Conservation (phyloP, 345 rosid genomes). For the Eucalyptus guilfoylei region DNA sequence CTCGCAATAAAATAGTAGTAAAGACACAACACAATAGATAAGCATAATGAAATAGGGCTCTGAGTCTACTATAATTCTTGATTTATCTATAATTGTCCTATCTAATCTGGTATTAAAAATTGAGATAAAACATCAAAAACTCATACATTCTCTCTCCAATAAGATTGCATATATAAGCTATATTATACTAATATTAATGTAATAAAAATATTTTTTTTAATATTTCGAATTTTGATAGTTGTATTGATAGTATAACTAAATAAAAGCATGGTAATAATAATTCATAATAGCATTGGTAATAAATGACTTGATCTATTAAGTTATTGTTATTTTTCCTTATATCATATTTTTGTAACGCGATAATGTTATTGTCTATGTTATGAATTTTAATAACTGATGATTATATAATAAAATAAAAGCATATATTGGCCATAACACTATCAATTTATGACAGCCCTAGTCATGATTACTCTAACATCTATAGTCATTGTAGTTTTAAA, state of each 20-base stretch:
- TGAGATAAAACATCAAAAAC: neutral
- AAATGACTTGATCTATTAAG: neutral
- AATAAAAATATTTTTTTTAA: neutral
- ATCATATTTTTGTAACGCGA: neutral
- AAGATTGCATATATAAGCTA: neutral
- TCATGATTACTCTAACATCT: neutral
- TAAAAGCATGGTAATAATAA: neutral
- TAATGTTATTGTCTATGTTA: neutral
- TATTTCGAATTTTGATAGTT: neutral
- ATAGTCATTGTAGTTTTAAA: neutral
- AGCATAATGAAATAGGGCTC: neutral
- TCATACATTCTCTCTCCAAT: neutral
- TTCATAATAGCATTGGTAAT: neutral
- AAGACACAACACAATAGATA: neutral
- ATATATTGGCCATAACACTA: neutral
- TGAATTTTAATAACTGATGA: neutral
- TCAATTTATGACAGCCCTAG: neutral
- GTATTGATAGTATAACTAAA: neutral
- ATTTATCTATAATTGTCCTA: neutral
- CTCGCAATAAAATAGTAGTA: neutral
- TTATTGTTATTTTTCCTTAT: neutral
- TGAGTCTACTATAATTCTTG: neutral
- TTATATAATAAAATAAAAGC: neutral
- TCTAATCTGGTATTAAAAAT: neutral
- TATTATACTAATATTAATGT: neutral